Evolutionary conservation across 2,329 filamentous ascomycete species (phyloP).

Genomic region (Ramularia collo-cygni): DNA sequence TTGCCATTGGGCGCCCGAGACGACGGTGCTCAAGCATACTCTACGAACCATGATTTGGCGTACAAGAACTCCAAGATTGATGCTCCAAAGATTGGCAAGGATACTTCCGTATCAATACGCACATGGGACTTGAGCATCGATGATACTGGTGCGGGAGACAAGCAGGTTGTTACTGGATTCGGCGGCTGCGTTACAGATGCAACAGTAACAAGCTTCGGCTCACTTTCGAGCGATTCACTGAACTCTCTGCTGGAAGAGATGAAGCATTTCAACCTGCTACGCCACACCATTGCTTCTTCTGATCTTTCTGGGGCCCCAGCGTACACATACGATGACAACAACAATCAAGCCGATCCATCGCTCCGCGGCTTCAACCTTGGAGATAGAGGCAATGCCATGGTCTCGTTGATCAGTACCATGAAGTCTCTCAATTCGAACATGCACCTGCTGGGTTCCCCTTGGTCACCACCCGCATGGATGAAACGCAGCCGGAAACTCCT

Average conservation of each 20-base stretch:
- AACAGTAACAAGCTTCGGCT: slow-evolving; percentile 14
- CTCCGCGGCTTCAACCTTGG: slow-evolving; percentile 15
- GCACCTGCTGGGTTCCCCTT: slow-evolving; percentile 15
- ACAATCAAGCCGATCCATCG: slow-evolving; percentile 7
- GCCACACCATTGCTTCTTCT: slow-evolving; percentile 17
- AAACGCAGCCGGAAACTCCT: slow-evolving; percentile 11
- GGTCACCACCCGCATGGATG: slow-evolving; percentile 19
- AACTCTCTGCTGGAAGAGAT: slow-evolving; percentile 9
- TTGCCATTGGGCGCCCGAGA: not conserved
- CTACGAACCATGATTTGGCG: not conserved
- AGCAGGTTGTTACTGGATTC: slow-evolving; percentile 15
- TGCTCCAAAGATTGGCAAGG: not conserved
- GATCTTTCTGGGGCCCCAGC: slow-evolving; percentile 13
- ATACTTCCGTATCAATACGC: not conserved
- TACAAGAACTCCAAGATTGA: not conserved
- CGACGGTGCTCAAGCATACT: not conserved
- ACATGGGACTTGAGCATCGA: slow-evolving; percentile 18
- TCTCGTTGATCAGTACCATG: slow-evolving; percentile 13
- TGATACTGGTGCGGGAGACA: slow-evolving; percentile 16
- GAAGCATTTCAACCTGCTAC: slow-evolving; percentile 15
- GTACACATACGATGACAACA: slow-evolving; percentile 20
- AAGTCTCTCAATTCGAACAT: slow-evolving; percentile 8
- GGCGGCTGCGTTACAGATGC: slow-evolving; percentile 18
- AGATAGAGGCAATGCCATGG: slow-evolving; percentile 15
- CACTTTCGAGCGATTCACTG: slow-evolving; percentile 8